These are phyloP conservation scores for Lepiota venenata DNA, from an alignment of 768 basidiomycete species.

Conservation along the genomic window DNA sequence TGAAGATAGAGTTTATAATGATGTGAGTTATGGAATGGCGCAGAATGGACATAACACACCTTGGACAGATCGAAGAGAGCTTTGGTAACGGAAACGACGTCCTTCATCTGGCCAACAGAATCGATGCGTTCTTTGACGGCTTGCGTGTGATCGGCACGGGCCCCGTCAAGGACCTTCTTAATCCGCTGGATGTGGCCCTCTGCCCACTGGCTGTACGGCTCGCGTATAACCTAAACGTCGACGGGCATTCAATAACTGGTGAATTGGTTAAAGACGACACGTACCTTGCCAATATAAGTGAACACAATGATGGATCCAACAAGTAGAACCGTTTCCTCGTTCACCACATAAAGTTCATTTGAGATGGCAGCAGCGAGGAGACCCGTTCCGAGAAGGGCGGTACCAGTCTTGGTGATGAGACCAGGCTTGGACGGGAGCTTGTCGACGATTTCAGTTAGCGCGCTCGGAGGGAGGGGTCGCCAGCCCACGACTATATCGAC, in stretches of 20 bases:
- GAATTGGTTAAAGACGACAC: conserved; percentile 18
- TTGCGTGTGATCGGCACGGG: conserved; percentile 87
- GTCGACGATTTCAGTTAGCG: conserved; percentile 87
- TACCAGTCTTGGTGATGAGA: conserved; percentile 93
- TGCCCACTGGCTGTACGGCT: conserved; percentile 93
- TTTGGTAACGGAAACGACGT: conserved; percentile 89
- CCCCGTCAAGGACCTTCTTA: conserved; percentile 72
- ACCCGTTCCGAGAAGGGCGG: conserved; percentile 88
- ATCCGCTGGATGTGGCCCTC: conserved; percentile 83
- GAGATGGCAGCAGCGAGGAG: conserved; percentile 90
- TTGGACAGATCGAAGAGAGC: conserved; percentile 91
- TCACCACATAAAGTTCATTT: conserved; percentile 95
- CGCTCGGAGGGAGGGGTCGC: conserved; percentile 75
- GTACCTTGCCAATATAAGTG: conserved; percentile 76
- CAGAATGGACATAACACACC: conserved; percentile 36
- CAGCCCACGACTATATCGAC: conserved; percentile 55
- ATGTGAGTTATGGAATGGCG: not conserved
- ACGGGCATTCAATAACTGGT: conserved; percentile 15
- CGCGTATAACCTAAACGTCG: conserved; percentile 57
- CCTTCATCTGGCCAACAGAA: conserved; percentile 91
- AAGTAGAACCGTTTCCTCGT: conserved; percentile 92
- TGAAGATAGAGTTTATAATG: conserved; percentile 25
- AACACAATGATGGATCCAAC: conserved; percentile 82
- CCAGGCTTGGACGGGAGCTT: conserved; percentile 80
- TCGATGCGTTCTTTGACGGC: conserved; percentile 92